Conservation (phyloP, 345 rosid species). For the Salix dunnii region DNA sequence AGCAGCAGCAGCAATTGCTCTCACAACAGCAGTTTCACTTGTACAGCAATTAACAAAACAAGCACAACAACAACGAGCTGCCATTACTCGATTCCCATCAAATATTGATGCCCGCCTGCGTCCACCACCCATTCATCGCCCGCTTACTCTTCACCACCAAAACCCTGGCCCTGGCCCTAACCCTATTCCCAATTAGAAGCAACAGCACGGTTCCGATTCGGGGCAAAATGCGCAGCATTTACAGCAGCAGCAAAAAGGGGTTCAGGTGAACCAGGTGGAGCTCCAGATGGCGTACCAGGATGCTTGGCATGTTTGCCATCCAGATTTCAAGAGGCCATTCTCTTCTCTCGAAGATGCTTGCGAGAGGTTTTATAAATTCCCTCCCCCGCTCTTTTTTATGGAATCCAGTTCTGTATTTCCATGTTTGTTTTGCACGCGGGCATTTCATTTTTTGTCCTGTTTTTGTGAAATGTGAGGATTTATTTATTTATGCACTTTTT, state of each 20-base stretch:
- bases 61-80: conserved; percentile 64
- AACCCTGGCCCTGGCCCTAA: conserved; percentile 30
- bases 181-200: conserved; percentile 30
- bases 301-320: conserved; percentile 92
- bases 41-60: conserved; percentile 53
- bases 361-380: conserved; percentile 55
- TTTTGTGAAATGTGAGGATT: neutral
- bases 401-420: neutral
- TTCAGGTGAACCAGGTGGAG: conserved; percentile 59
- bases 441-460: neutral
- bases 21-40: conserved; percentile 43
- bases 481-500: neutral
- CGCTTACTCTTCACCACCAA: conserved; percentile 33
- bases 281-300: conserved; percentile 91
- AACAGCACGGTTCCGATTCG: conserved; percentile 24
- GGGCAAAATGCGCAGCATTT: conserved; percentile 29
- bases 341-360: conserved; percentile 87
- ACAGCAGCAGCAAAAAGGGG: conserved; percentile 50
- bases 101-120: conserved; percentile 85
- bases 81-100: conserved; percentile 90
- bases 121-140: conserved; percentile 49
- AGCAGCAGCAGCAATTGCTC: conserved; percentile 19
- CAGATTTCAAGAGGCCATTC: conserved; percentile 82
- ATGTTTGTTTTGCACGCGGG: neutral
- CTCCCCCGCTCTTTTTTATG: neutral